Evolutionary conservation across 2,329 filamentous ascomycete genomes (phyloP).

Genomic region (Aspergillus sp.): DNA sequence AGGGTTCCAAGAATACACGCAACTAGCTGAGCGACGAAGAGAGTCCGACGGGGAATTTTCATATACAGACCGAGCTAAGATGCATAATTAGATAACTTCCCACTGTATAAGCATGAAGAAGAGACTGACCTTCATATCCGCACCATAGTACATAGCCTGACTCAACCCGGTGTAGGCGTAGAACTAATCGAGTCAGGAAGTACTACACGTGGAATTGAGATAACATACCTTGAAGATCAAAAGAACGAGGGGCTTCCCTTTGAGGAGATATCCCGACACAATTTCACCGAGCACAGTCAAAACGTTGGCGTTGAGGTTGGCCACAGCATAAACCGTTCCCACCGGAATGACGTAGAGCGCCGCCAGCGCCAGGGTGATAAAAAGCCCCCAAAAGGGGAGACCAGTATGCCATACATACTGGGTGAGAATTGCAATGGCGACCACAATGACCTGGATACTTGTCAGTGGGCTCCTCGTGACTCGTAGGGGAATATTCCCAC

Average conservation of each 20-base stretch:
- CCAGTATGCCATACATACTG: conserved; percentile 45
- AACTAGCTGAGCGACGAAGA: conserved; percentile 50
- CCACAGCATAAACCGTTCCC: conserved; percentile 45
- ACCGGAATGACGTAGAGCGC: conserved; percentile 45
- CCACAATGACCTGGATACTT: conserved; percentile 22
- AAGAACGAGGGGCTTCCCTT: conserved; percentile 45
- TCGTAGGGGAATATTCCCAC: too few relatives aligned
- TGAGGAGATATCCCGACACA: conserved; percentile 46
- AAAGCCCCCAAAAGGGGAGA: conserved; percentile 44
- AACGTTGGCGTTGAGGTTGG: conserved; percentile 45
- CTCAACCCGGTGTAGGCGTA: conserved; percentile 49
- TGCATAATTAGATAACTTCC: too few relatives aligned
- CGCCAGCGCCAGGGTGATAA: conserved; percentile 43
- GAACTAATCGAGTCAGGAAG: conserved; percentile 26
- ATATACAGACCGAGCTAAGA: conserved; percentile 43
- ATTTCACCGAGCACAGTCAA: conserved; percentile 47
- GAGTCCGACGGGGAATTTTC: conserved; percentile 49
- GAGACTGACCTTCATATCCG: conserved; percentile 46
- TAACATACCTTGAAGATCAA: conserved; percentile 49
- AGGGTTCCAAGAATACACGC: conserved; percentile 50
- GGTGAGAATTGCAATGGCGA: conserved; percentile 29
- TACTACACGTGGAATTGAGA: too few relatives aligned
- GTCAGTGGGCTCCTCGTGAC: too few relatives aligned
- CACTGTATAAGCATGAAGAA: too few relatives aligned
- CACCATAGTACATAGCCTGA: conserved; percentile 46